A percentile compares a stretch with the other conserved stretches of the same genome.
Evolutionary conservation across 306 rosid genomes (phyloP).

Genomic region (Medicago ruthenica): DNA sequence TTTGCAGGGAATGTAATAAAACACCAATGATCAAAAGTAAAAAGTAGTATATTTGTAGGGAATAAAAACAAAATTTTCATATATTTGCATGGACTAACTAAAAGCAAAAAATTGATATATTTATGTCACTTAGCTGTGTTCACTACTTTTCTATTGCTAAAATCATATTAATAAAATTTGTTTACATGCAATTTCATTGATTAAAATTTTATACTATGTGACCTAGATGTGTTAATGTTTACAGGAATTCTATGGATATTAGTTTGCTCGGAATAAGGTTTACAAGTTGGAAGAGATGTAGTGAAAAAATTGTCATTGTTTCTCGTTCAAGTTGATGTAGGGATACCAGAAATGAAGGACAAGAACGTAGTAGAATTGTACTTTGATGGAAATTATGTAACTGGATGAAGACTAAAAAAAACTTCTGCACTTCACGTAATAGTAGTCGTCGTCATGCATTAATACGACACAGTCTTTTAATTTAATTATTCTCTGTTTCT

Average conservation of each 20-base stretch:
- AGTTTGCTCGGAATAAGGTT: slow-evolving; percentile 42
- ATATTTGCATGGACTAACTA: too few relatives aligned
- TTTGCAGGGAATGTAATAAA: too few relatives aligned
- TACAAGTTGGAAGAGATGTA: slow-evolving; percentile 37
- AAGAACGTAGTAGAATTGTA: slow-evolving; percentile 4
- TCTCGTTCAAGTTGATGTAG: slow-evolving; percentile 38
- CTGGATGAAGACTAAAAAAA: not conserved
- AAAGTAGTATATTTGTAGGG: too few relatives aligned
- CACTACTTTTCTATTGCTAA: too few relatives aligned
- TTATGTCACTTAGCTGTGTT: too few relatives aligned
- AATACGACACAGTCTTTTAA: not conserved
- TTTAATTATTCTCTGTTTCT: not conserved
- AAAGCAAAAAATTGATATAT: too few relatives aligned
- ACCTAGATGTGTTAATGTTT: not conserved
- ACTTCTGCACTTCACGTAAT: slow-evolving; percentile 11
- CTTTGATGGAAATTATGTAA: slow-evolving; percentile 8
- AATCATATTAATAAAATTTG: too few relatives aligned
- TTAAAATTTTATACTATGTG: not conserved
- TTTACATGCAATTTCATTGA: not conserved
- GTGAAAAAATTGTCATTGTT: slow-evolving; percentile 30
- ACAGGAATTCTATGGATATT: slow-evolving; percentile 42
- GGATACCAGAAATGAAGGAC: slow-evolving; percentile 30
- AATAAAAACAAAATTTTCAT: too few relatives aligned
- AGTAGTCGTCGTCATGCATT: slow-evolving; percentile 24
- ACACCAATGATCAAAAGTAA: too few relatives aligned